These are phyloP conservation scores for Aspergillus melleus DNA, from an alignment of 2,329 filamentous ascomycete species.

Conservation along the genomic window DNA sequence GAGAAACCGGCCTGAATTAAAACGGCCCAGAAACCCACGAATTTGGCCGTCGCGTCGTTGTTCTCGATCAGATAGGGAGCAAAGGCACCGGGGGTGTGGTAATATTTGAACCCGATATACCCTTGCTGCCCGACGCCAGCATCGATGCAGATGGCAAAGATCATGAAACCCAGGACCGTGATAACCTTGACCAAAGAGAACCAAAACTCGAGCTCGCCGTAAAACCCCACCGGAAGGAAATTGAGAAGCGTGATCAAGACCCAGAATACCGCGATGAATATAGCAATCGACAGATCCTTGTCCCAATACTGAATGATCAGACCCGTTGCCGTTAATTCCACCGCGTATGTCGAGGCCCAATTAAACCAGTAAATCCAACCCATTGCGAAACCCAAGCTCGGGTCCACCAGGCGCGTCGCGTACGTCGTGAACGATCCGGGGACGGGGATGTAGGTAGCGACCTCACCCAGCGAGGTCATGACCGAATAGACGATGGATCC, in stretches of 20 bases:
- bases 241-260: constrained; percentile 67
- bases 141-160: constrained; percentile 73
- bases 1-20: constrained; percentile 44
- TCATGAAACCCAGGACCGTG: constrained; percentile 74
- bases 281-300: constrained; percentile 59
- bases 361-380: constrained; percentile 83
- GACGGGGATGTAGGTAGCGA: constrained; percentile 75
- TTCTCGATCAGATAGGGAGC: constrained; percentile 64
- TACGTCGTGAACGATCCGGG: constrained; percentile 74
- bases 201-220: constrained; percentile 73
- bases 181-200: constrained; percentile 73
- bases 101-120: constrained; percentile 72
- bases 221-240: constrained; percentile 68
- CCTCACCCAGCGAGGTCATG: constrained; percentile 66
- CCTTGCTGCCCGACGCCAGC: constrained; percentile 68
- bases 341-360: constrained; percentile 71
- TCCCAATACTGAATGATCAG: constrained; percentile 76
- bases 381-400: constrained; percentile 70
- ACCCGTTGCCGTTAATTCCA: constrained; percentile 69
- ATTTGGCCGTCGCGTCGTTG: constrained; percentile 57
- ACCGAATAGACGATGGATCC: constrained; percentile 72
- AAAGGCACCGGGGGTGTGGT: constrained; percentile 68
- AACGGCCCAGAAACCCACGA: constrained; percentile 59
- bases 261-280: constrained; percentile 74
- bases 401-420: constrained; percentile 74